A percentile compares a stretch with the other conserved stretches of the same genome.
Conservation (phyloP, 1,139 yeast species). For the Lodderomyces pseudojiufengensis region DNA sequence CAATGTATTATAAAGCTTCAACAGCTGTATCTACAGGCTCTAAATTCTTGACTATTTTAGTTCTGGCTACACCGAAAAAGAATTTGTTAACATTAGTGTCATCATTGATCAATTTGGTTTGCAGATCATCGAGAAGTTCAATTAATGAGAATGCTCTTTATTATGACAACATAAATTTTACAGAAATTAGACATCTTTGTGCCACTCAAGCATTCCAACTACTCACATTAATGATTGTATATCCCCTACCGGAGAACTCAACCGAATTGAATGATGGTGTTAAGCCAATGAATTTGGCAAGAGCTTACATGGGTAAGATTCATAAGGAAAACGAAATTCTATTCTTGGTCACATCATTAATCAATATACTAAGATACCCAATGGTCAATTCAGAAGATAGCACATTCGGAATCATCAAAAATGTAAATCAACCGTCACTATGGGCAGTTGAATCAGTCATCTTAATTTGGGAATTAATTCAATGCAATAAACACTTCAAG, state of each 20-base stretch:
- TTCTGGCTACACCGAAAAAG: conserved; percentile 47
- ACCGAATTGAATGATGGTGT: conserved; percentile 30
- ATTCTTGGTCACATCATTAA: conserved; percentile 43
- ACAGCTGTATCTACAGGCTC: conserved; percentile 50
- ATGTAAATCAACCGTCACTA: conserved; percentile 33
- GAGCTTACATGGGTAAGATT: conserved; percentile 51
- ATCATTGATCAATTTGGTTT: conserved; percentile 62
- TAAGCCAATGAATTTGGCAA: conserved; percentile 45
- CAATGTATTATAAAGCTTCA: conserved; percentile 52
- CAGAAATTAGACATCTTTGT: conserved; percentile 50
- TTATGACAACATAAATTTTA: conserved; percentile 23
- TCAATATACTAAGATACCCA: conserved; percentile 47
- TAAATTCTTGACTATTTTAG: conserved; percentile 55
- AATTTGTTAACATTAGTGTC: conserved; percentile 56
- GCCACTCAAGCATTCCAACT: conserved; percentile 61
- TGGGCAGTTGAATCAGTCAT: conserved; percentile 57
- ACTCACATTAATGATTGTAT: conserved; percentile 57
- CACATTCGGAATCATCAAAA: conserved; percentile 16
- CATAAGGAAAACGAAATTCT: conserved; percentile 52
- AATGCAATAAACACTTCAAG: conserved; percentile 60
- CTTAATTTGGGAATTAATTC: conserved; percentile 73
- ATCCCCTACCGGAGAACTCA: conserved; percentile 48
- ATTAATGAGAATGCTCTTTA: conserved; percentile 34
- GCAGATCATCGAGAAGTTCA: conserved; percentile 32
- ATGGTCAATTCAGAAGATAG: conserved; percentile 20